Base-by-base conservation (phyloP, 2,329 filamentous ascomycete genomes). In the Diaporthe australafricana region DNA sequence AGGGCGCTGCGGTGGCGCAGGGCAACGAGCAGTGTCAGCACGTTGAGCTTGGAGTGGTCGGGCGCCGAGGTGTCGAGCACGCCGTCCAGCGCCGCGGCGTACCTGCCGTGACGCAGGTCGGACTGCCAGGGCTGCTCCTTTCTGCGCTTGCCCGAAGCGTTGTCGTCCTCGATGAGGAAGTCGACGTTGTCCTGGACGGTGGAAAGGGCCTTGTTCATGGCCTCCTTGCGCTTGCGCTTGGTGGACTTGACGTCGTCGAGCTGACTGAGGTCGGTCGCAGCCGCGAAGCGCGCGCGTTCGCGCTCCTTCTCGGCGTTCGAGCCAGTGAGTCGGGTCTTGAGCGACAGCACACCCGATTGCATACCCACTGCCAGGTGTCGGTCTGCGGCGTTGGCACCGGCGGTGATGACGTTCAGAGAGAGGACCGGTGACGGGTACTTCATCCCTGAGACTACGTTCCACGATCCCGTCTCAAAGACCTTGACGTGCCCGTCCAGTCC, bases 401-500 rank as follows among this genome's bases (percentile, higher is more conserved):
- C 87, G 16, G 88, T 87, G 75, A 98, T 90, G 53, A 98, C 92
- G 72, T 89, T 90, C 72, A 98, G 88, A 12, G 94, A 93, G 16
- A 99, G 89, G 71, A 99, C 93, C 1, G 96, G 96, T 1, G 94
- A 93, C 6, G 94, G 92, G 82, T 98, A 99, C 83, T 98, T 99
- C 73, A 93, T 91, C 66, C 94, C 96, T 48, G 94, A 93, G n/a
- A 98, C 95, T 9, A 98, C 94, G 79, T 98, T 98, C 96, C 96
- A 99, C 65, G 90, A 92, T 0, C 91, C 92, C 1, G 95, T 98
- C 83, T 98, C 96, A 78, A 97, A 98, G 48, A 99, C 91, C 84
- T 99, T 99, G 84, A 98, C 92, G 82, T 98, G 96, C 12, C 96
- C 97, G 81, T 99, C 96, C 56, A 99, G 87, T 25, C 92, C 95